Conservation (phyloP, 352 stramenopile species). For the Blastocystis sp. region DNA sequence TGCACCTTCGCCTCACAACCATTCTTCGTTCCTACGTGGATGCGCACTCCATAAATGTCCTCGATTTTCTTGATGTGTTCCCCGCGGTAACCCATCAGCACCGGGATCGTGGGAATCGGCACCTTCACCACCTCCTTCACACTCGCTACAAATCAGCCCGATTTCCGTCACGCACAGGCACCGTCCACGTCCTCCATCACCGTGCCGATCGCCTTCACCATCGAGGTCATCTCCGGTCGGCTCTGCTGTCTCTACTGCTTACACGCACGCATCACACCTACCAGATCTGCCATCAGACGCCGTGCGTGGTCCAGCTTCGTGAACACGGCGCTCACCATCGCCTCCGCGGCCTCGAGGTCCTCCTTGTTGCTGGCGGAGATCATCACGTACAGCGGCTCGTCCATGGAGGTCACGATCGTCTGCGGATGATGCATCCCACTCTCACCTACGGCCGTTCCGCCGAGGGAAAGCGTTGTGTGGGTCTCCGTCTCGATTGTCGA, state of each 20-base stretch:
- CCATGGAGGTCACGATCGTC: slow-evolving; percentile 60
- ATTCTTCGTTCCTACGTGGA: not conserved
- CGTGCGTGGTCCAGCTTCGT: slow-evolving; percentile 40
- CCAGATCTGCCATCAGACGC: slow-evolving; percentile 13
- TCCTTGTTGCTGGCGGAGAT: slow-evolving; percentile 42
- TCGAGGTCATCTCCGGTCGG: not conserved
- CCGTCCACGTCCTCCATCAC: not conserved
- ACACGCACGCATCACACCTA: not conserved
- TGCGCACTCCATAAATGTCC: slow-evolving; percentile 37
- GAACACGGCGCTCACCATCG: slow-evolving; percentile 32
- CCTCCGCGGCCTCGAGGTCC: slow-evolving; percentile 8
- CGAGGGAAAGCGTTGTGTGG: slow-evolving; percentile 43
- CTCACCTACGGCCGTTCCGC: slow-evolving; percentile 10
- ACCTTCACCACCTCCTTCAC: slow-evolving; percentile 45
- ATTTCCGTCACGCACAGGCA: not conserved
- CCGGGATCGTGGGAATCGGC: slow-evolving; percentile 20
- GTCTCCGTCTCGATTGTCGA: slow-evolving; percentile 45
- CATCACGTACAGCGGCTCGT: slow-evolving; percentile 40
- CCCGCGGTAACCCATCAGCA: slow-evolving; percentile 19
- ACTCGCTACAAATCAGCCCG: not conserved
- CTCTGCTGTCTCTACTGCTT: not conserved
- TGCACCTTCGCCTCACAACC: slow-evolving; percentile 1
- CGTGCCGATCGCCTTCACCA: not conserved
- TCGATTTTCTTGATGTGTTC: slow-evolving; percentile 61
- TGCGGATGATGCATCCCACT: not conserved